Conservation (phyloP, 2,329 filamentous ascomycete genomes). For the Fusarium sp. region DNA sequence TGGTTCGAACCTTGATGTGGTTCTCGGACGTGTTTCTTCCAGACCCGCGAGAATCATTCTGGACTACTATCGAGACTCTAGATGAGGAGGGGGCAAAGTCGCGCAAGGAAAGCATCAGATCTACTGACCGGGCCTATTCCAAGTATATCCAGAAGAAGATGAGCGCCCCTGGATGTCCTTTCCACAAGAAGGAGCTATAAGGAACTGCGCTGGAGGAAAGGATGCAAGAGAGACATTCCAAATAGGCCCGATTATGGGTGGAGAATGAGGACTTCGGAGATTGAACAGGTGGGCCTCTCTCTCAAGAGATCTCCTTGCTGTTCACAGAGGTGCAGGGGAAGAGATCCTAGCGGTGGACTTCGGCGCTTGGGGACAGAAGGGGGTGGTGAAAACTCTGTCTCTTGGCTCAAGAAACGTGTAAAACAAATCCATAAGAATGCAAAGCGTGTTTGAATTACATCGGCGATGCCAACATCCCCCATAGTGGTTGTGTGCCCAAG, state of each 20-base stretch:
- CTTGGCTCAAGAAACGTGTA: neutral
- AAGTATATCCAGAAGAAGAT: neutral
- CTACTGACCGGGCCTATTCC: neutral
- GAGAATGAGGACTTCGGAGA: neutral
- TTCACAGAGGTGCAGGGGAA: neutral
- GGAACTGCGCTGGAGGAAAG: neutral
- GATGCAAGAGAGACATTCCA: neutral
- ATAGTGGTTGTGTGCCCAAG: neutral
- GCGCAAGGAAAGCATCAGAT: neutral
- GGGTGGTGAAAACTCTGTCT: neutral
- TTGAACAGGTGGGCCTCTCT: neutral
- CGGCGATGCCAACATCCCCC: neutral
- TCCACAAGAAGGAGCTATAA: neutral
- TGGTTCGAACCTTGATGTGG: conserved; percentile 9
- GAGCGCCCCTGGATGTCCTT: conserved; percentile 6
- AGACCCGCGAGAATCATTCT: conserved; percentile 2
- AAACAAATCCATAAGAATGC: neutral
- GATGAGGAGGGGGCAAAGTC: neutral
- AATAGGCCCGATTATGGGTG: neutral
- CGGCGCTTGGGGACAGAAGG: neutral
- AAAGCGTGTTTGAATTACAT: neutral
- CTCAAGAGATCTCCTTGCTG: neutral
- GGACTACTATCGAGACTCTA: neutral
- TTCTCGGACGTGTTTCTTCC: conserved; percentile 3
- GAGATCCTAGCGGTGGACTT: neutral